A percentile compares a stretch with the other conserved stretches of the same genome.
Evolutionary conservation across 495 filamentous ascomycete genomes (phyloP).

Genomic region (Neurospora sp.): DNA sequence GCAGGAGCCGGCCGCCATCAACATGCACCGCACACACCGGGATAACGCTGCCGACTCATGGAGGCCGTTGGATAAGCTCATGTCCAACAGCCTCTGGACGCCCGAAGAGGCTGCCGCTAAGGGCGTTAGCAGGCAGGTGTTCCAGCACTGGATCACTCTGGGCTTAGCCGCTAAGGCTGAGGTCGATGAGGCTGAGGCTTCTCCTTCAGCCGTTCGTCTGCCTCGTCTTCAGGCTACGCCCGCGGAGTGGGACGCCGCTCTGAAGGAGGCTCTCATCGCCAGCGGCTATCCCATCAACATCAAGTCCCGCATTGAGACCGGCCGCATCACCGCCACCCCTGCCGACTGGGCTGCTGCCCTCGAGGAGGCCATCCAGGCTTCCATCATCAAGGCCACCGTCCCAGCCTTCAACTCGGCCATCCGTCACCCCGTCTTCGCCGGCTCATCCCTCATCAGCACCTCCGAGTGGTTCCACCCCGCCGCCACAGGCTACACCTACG

Average conservation of each 20-base stretch:
- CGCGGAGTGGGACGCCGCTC: conserved; percentile 25
- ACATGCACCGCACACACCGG: conserved; percentile 18
- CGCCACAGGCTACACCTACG: conserved; percentile 24
- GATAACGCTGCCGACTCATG: background rate
- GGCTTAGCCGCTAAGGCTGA: background rate
- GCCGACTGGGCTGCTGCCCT: conserved; percentile 13
- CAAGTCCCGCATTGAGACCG: conserved; percentile 7
- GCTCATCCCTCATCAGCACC: conserved; percentile 15
- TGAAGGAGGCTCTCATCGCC: conserved; percentile 20
- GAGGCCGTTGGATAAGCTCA: conserved; percentile 18
- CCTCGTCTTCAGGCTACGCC: conserved; percentile 8
- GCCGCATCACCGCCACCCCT: conserved; percentile 12
- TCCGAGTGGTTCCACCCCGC: conserved; percentile 29
- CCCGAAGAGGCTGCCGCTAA: background rate
- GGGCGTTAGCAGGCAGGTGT: conserved; percentile 4
- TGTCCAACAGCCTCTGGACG: conserved; percentile 26
- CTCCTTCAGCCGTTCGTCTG: background rate
- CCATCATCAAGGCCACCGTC: conserved; percentile 1
- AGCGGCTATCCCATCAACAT: background rate
- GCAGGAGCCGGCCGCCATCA: conserved; percentile 25
- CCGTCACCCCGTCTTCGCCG: conserved; percentile 32
- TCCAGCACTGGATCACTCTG: background rate
- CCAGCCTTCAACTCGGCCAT: conserved; percentile 17
- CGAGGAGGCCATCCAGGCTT: conserved; percentile 18
- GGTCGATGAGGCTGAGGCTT: background rate